Evolutionary conservation across 805 yeast genomes (phyloP), one percentile per base, ranked within the genome.

Genomic region (Saturnispora quitensis): DNA sequence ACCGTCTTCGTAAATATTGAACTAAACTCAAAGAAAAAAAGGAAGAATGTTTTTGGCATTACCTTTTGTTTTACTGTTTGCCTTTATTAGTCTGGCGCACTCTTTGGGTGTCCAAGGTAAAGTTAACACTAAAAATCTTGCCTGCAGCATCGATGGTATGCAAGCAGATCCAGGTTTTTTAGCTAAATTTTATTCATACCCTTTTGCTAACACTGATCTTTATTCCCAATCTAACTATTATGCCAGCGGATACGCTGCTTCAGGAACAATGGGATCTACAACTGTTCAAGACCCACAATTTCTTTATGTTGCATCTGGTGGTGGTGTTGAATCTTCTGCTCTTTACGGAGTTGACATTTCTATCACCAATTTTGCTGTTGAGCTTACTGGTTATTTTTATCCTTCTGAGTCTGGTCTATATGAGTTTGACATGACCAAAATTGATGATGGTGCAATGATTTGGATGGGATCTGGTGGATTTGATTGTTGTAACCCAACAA

Each of bases 361-460:
- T 13, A 22, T 53, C 35, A 34, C 53, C 2, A 50, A 55, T 45
- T 48, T 58, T 27, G 54, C 43, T 20, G 34, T 54, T 9, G 60
- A 55, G 47, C 50, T 51, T 8, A 45, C 55, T 17, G 61, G 59
- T 53, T 58, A 55, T 22, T 62, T 55, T 38, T 12, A 49, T 24
- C 69, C 73, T n/a, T 47, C 56, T 5, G 55, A 50, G 20, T 55
- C 64, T 18, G 73, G 73, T 53, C 48, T 57, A 8, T 69, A 65
- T 46, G 50, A 55, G 0, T 57, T 68, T 44, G 35, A 48, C 13
- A 51, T 67, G 17, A 35, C 43, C 6, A 38, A 40, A 10, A 60
- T 62, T 24, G 73, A 68, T 59, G 72, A 69, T 56, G 56, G 60
- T 20, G 67, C 58, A 18, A 63, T 62, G 57, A 66, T 71, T 43